Conservation (phyloP, 495 filamentous ascomycete species). For the Lophiotrema nucula region DNA sequence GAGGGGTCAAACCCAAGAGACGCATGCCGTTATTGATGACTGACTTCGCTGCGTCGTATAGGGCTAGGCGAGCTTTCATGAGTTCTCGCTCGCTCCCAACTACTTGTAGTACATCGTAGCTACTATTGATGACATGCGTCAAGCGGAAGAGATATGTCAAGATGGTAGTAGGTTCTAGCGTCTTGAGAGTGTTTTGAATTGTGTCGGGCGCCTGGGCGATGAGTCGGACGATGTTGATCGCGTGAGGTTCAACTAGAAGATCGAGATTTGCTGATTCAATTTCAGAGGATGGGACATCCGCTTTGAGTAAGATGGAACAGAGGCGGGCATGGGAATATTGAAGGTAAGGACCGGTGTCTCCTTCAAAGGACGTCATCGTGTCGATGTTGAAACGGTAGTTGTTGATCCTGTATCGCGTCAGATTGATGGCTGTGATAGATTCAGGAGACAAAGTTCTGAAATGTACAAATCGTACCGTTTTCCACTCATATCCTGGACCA, state of each 20-base stretch:
- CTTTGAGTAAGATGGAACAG: conserved; percentile 52
- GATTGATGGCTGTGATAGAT: conserved; percentile 69
- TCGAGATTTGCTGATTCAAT: conserved; percentile 54
- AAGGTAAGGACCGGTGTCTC: conserved; percentile 67
- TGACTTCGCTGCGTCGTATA: conserved; percentile 39
- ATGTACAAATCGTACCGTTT: conserved; percentile 61
- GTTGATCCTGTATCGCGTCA: conserved; percentile 51
- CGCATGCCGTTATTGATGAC: conserved; percentile 44
- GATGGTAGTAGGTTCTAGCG: conserved; percentile 60
- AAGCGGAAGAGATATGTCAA: conserved; percentile 45
- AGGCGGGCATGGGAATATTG: conserved; percentile 69
- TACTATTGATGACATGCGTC: conserved; percentile 39
- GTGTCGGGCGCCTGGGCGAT: conserved; percentile 64
- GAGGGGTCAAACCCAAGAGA: conserved; percentile 43
- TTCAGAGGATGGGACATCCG: conserved; percentile 48
- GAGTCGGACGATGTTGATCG: conserved; percentile 56
- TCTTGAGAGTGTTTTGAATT: conserved; percentile 58
- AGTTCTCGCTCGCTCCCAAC: conserved; percentile 35
- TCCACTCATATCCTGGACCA: conserved; percentile 70
- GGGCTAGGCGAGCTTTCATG: conserved; percentile 37
- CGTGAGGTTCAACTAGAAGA: conserved; percentile 57
- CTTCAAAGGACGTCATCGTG: conserved; percentile 66
- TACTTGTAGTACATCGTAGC: conserved; percentile 42
- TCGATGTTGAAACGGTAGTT: conserved; percentile 66
- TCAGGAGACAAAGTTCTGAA: neutral